phyloP scores from a whole-genome alignment of 2,329 filamentous ascomycete species.

The Colletotrichum sp. region DNA sequence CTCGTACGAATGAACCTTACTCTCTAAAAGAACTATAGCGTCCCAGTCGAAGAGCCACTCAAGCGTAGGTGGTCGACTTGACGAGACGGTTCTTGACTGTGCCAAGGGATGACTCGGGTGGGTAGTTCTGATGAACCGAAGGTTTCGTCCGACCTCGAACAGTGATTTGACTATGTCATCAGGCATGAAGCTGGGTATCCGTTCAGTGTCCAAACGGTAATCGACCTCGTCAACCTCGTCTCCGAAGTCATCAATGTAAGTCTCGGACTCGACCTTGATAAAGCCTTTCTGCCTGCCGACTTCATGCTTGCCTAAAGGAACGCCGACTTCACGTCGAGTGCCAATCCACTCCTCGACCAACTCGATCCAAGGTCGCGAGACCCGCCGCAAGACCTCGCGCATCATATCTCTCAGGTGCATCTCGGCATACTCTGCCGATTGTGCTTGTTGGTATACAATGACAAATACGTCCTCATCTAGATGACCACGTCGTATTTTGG shows the following conservation, averaged over 20 bases:
- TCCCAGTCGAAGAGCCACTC: constrained; percentile 77
- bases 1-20: constrained; percentile 61
- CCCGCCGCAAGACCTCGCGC: constrained; percentile 68
- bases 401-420: constrained; percentile 67
- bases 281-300: constrained; percentile 59
- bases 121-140: constrained; percentile 73
- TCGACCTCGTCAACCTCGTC: constrained; percentile 63
- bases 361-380: constrained; percentile 70
- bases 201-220: constrained; percentile 66
- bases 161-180: constrained; percentile 71
- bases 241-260: constrained; percentile 63
- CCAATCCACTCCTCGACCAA: constrained; percentile 79
- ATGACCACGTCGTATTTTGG: constrained; percentile 46
- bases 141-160: constrained; percentile 81
- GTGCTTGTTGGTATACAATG: constrained; percentile 65
- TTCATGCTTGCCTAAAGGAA: constrained; percentile 54
- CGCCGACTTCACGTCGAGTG: constrained; percentile 61
- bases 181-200: constrained; percentile 76
- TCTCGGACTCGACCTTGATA: constrained; percentile 60
- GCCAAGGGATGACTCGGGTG: constrained; percentile 76
- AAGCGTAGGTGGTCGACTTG: constrained; percentile 59
- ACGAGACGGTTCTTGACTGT: constrained; percentile 49
- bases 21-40: constrained; percentile 68
- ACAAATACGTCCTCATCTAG: constrained; percentile 69
- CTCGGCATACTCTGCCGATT: constrained; percentile 68